phyloP scores from a whole-genome alignment of 768 basidiomycete genomes.

The Polyporus arcularius region DNA sequence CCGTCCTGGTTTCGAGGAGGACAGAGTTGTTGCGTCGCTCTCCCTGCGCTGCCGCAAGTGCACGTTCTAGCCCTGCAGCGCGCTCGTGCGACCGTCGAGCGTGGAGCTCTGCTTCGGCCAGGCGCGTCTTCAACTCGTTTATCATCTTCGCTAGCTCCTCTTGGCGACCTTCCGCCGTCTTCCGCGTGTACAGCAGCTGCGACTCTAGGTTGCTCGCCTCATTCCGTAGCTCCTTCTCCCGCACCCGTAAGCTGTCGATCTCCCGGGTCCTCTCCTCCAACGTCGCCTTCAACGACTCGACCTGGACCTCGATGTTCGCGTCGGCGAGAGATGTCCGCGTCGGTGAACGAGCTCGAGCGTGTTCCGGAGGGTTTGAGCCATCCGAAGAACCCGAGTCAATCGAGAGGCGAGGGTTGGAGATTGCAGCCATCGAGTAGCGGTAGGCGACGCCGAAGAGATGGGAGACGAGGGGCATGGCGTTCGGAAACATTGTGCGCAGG shows the following conservation, averaged over 20 bases:
- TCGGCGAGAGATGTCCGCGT: neutral
- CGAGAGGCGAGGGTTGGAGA: too few species aligned
- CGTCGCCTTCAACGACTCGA: neutral
- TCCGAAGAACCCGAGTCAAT: too few species aligned
- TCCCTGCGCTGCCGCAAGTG: slow-evolving; percentile 18
- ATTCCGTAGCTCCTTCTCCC: neutral
- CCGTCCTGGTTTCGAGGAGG: slow-evolving; percentile 38
- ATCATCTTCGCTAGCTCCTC: neutral
- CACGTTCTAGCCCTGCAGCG: slow-evolving; percentile 13
- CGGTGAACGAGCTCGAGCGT: neutral
- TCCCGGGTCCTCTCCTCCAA: neutral
- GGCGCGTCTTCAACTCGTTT: neutral
- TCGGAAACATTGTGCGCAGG: too few species aligned
- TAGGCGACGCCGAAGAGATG: too few species aligned
- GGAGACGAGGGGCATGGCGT: too few species aligned
- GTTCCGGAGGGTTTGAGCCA: too few species aligned
- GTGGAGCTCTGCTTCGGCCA: neutral
- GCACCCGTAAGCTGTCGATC: neutral
- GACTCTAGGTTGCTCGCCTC: neutral
- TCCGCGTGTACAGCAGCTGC: neutral
- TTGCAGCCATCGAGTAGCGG: too few species aligned
- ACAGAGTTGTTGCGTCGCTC: slow-evolving; percentile 20
- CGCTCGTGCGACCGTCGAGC: neutral
- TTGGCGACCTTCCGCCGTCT: neutral
- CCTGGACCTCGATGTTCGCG: neutral